Evolutionary conservation across 177 flowering plant genomes (phyloP).

Genomic region (Vitis hybrid): DNA sequence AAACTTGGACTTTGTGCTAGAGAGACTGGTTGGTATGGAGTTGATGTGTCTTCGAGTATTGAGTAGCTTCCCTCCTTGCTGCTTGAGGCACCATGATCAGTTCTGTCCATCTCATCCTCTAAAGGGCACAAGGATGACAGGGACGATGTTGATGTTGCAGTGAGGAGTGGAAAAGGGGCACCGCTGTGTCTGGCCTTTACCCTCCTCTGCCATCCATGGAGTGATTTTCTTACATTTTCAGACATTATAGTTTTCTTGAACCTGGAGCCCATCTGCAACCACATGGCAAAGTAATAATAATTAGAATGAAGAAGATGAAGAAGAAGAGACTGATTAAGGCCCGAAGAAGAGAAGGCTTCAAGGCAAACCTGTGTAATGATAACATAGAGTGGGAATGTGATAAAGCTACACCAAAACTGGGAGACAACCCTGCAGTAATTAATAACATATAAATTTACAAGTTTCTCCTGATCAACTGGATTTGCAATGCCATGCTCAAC

Average conservation of each 20-base stretch:
- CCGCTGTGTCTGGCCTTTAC: slow-evolving; percentile 34
- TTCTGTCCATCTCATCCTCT: slow-evolving; percentile 15
- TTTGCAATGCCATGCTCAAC: not conserved
- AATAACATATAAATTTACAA: too few species aligned
- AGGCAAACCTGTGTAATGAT: slow-evolving; percentile 62
- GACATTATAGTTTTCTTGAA: slow-evolving; percentile 67
- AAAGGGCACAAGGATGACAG: slow-evolving; percentile 29
- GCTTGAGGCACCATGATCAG: not conserved
- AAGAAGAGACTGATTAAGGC: not conserved
- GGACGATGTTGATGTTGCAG: slow-evolving; percentile 29
- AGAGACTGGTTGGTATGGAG: not conserved
- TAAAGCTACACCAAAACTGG: slow-evolving; percentile 81
- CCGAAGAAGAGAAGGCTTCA: not conserved
- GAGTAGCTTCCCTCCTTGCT: slow-evolving; percentile 9
- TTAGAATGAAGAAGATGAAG: not conserved
- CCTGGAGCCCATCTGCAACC: slow-evolving; percentile 76
- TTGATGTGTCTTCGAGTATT: not conserved
- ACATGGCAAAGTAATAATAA: not conserved
- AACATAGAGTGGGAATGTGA: slow-evolving; percentile 77
- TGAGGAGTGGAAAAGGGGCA: slow-evolving; percentile 17
- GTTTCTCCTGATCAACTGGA: not conserved
- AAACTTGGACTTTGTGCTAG: not conserved
- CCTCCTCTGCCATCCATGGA: slow-evolving; percentile 63
- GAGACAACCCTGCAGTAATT: slow-evolving; percentile 43
- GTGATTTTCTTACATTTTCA: slow-evolving; percentile 59